Evolutionary conservation across 352 stramenopile species (phyloP).

Genomic region (Phytophthora palmivora): DNA sequence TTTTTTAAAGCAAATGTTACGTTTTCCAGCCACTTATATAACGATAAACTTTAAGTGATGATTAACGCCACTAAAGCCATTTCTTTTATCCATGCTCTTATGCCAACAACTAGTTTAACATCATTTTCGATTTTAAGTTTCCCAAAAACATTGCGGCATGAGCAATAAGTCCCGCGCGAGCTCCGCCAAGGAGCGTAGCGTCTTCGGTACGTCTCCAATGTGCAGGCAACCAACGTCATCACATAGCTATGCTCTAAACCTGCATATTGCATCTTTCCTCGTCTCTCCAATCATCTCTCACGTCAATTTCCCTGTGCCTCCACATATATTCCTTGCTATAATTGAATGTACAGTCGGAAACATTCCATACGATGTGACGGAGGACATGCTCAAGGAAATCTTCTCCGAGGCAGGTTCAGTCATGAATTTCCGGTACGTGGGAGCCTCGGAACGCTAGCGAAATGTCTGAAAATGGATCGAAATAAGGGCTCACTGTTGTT

Average conservation of each 20-base stretch:
- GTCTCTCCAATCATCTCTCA: constrained; percentile 4
- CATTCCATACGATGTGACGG: constrained; percentile 90
- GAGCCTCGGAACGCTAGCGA: not conserved
- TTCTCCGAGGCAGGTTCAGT: constrained; percentile 87
- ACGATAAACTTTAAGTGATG: no score
- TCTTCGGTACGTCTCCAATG: constrained; percentile 70
- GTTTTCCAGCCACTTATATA: no score
- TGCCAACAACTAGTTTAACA: not conserved
- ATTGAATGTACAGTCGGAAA: constrained; percentile 73
- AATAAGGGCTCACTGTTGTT: not conserved
- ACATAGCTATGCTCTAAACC: constrained; percentile 11
- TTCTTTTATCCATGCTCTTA: not conserved
- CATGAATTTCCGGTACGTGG: constrained; percentile 80
- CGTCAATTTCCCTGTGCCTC: constrained; percentile 15
- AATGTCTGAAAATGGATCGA: not conserved
- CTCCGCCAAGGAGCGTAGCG: constrained; percentile 85
- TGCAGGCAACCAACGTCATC: not conserved
- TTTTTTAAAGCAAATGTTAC: no score
- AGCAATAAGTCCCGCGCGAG: constrained; percentile 62
- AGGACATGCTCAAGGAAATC: constrained; percentile 89
- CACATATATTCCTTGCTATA: constrained; percentile 13
- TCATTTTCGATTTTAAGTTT: constrained; percentile 11
- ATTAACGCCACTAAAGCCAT: no score
- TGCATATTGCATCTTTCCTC: constrained; percentile 1
- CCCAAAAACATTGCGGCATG: constrained; percentile 31